phyloP scores from a whole-genome alignment of 2,329 filamentous ascomycete species.

The Phoma sp. region DNA sequence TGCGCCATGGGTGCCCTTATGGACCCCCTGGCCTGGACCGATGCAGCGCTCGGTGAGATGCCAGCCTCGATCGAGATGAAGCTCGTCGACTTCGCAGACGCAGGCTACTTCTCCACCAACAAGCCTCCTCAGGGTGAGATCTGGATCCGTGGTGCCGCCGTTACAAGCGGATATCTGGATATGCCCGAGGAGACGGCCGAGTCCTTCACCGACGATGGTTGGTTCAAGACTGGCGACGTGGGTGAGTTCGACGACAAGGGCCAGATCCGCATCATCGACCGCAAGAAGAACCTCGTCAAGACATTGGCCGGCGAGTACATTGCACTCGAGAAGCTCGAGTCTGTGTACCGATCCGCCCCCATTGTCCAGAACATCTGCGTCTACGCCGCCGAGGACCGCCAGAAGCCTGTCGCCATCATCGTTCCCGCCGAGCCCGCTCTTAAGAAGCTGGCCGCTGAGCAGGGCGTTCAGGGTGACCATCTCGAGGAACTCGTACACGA shows the following conservation, averaged over 20 bases:
- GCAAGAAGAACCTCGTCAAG: conserved; percentile 98
- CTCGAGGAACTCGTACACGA: conserved; percentile 73
- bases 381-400: conserved; percentile 75
- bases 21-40: conserved; percentile 84
- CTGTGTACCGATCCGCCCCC: conserved; percentile 81
- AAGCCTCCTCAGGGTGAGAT: conserved; percentile 90
- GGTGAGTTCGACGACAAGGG: conserved; percentile 84
- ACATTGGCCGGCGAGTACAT: conserved; percentile 95
- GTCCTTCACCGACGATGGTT: conserved; percentile 80
- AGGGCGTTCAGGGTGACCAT: conserved; percentile 67
- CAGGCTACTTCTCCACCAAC: conserved; percentile 79
- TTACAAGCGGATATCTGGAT: conserved; percentile 80
- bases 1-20: conserved; percentile 81
- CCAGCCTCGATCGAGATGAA: conserved; percentile 83
- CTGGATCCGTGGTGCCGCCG: conserved; percentile 78
- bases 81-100: conserved; percentile 86
- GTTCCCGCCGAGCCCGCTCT: conserved; percentile 63
- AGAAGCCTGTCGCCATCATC: conserved; percentile 84
- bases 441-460: conserved; percentile 61
- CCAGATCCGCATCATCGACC: conserved; percentile 86
- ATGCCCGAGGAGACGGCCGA: conserved; percentile 84
- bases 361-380: conserved; percentile 87
- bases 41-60: conserved; percentile 76
- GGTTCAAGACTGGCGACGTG: conserved; percentile 98
- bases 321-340: conserved; percentile 92